Evolutionary conservation across 371 early-diverging fungal genomes (phyloP).

Genomic region (Smittium mucronatum): DNA sequence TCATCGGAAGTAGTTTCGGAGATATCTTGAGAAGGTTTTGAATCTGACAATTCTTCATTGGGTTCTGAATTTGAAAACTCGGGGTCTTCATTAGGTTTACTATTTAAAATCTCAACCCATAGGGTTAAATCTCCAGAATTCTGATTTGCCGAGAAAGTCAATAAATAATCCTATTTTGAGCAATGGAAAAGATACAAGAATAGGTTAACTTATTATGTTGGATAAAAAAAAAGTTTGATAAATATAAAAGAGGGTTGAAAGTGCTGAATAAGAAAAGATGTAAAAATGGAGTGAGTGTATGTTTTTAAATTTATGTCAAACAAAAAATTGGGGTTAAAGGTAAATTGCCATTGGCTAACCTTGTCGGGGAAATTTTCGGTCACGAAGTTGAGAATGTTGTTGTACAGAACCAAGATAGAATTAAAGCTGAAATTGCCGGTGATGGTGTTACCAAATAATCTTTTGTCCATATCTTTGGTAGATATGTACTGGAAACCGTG

Average conservation of each 20-base stretch:
- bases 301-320: background rate
- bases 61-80: background rate
- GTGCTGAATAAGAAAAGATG: background rate
- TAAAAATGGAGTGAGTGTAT: too few relatives aligned
- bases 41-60: background rate
- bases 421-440: slow-evolving; percentile 63
- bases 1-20: background rate
- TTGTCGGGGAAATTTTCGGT: slow-evolving; percentile 46
- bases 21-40: background rate
- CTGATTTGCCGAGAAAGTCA: background rate
- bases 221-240: background rate
- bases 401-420: slow-evolving; percentile 43
- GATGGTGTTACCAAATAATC: slow-evolving; percentile 60
- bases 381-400: slow-evolving; percentile 45
- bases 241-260: background rate
- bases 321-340: background rate
- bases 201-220: background rate
- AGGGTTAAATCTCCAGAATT: background rate
- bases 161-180: background rate
- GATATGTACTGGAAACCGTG: slow-evolving; percentile 94
- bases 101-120: background rate
- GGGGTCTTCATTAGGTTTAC: background rate
- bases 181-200: too few relatives aligned
- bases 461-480: slow-evolving; percentile 68
- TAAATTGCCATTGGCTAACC: slow-evolving; percentile 17